Percentiles rank a stretch among this genome's conserved stretches.
phyloP scores from a whole-genome alignment of 2,329 filamentous ascomycete genomes.

The Sporothrix sp. region DNA sequence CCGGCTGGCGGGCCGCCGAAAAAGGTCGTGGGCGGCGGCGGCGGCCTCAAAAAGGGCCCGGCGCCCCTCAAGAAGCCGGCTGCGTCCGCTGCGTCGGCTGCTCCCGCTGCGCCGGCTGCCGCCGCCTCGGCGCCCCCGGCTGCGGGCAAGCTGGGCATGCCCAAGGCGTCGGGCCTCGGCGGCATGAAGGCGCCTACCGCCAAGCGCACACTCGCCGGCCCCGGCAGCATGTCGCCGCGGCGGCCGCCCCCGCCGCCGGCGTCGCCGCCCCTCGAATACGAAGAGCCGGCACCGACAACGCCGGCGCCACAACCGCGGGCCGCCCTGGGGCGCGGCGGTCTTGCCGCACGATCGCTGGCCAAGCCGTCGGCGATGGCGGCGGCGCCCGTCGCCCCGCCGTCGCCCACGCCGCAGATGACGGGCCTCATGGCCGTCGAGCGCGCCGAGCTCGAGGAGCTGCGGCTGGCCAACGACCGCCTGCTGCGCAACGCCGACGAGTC shows the following conservation, averaged over 20 bases:
- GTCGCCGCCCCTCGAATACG: constrained; percentile 40
- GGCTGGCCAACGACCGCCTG: constrained; percentile 71
- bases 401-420: constrained; percentile 46
- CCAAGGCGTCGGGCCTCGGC: constrained; percentile 42
- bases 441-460: constrained; percentile 84
- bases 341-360: constrained; percentile 75
- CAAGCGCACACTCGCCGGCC: constrained; percentile 43
- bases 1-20: constrained; percentile 34
- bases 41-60: constrained; percentile 42
- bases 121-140: constrained; percentile 44
- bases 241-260: constrained; percentile 39
- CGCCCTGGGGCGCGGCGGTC: constrained; percentile 60
- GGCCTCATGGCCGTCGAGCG: constrained; percentile 71
- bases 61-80: constrained; percentile 36
- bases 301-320: constrained; percentile 52
- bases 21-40: constrained; percentile 28
- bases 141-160: constrained; percentile 44
- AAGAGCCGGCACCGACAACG: constrained; percentile 43
- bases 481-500: constrained; percentile 68
- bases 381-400: constrained; percentile 41
- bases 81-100: constrained; percentile 27
- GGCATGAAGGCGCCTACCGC: constrained; percentile 51
- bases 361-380: constrained; percentile 55
- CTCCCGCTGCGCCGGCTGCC: constrained; percentile 39
- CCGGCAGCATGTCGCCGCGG: constrained; percentile 43